Evolutionary conservation across 1,139 yeast genomes (phyloP), one percentile per base, ranked within the genome.

Genomic region (Debaryomyces udenii): DNA sequence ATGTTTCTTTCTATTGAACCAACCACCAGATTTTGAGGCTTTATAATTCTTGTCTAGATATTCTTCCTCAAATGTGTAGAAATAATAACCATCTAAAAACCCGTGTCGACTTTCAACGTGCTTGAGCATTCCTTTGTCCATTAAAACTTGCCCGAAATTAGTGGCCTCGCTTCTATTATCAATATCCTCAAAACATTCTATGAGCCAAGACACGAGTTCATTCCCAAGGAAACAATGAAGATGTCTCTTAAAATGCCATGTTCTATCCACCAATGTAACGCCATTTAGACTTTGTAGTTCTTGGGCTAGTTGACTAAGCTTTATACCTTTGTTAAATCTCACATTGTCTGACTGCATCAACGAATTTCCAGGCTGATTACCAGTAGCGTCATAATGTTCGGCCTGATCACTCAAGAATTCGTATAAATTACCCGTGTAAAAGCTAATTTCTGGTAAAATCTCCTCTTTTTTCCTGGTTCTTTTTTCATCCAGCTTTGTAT

Each of bases 1-100:
- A 15, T 45, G 34, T 40, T 53, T 63, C 45, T 61, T 68, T 41
- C 62, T 58, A 2, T 56, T 48, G 49, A 72, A 71, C 78, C 78
- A 72, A 7, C 66, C 38, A 6, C 48, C 48, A 9, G 44, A 46
- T 15, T 41, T 40, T 20, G 52, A 48, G 15, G 52, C 50, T 18
- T 52, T 58, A 29, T 57, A 56, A 10, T 64, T 51, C 35, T 62
- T 61, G 40, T 70, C 76, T 9, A 69, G 62, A 52, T 76, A 85
- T 32, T 83, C 84, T 1, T 78, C 78, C 29, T 76, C 76, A 40
- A 91, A 62, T 50, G 81, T 85, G 57, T 93, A 93, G 58, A 91
- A 91, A 58, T 90, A 93, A 57, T 93, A 91, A 0, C 99, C 99
- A 64, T 91, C 96, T 40, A 90, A 65, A 48, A 93, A 87, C 2